Conservation (phyloP, 2,329 filamentous ascomycete species). For the Clarireedia homoeocarpa region DNA sequence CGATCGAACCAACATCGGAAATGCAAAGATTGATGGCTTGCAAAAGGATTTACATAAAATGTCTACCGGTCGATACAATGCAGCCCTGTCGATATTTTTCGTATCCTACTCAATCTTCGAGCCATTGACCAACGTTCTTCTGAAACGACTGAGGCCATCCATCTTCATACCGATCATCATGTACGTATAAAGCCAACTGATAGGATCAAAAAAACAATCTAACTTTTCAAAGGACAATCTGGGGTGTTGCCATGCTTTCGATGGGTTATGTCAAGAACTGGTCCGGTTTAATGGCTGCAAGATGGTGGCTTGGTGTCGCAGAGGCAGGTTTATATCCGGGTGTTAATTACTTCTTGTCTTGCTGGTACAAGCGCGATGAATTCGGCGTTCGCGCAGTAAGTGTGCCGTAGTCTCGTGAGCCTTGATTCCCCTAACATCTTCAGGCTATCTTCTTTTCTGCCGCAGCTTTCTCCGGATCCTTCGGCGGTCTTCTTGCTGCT, state of each 20-base stretch:
- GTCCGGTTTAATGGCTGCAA: constrained; percentile 27
- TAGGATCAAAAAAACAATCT: background rate
- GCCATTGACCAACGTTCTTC: constrained; percentile 64
- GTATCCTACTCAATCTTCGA: constrained; percentile 75
- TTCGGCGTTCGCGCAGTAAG: constrained; percentile 67
- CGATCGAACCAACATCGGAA: constrained; percentile 74
- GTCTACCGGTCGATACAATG: constrained; percentile 60
- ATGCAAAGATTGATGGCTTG: constrained; percentile 55
- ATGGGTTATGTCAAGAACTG: constrained; percentile 29
- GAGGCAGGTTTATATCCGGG: constrained; percentile 73
- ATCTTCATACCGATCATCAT: constrained; percentile 80
- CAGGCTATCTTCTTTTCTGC: constrained; percentile 75
- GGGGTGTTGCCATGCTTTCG: constrained; percentile 64
- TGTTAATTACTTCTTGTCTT: constrained; percentile 73
- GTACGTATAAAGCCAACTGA: constrained; percentile 38
- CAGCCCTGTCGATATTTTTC: constrained; percentile 76
- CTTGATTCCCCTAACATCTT: constrained; percentile 39
- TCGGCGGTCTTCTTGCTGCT: constrained; percentile 66
- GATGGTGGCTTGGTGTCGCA: constrained; percentile 60
- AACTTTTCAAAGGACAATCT: constrained; percentile 39
- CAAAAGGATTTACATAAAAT: constrained; percentile 54
- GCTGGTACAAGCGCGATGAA: constrained; percentile 76
- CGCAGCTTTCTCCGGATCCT: constrained; percentile 70
- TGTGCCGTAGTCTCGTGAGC: too few species aligned
- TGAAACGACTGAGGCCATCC: constrained; percentile 66